Percentiles rank a stretch among this genome's conserved stretches.
Evolutionary conservation across 2,329 filamentous ascomycete genomes (phyloP).

Genomic region (Chrysoporthe cubensis): DNA sequence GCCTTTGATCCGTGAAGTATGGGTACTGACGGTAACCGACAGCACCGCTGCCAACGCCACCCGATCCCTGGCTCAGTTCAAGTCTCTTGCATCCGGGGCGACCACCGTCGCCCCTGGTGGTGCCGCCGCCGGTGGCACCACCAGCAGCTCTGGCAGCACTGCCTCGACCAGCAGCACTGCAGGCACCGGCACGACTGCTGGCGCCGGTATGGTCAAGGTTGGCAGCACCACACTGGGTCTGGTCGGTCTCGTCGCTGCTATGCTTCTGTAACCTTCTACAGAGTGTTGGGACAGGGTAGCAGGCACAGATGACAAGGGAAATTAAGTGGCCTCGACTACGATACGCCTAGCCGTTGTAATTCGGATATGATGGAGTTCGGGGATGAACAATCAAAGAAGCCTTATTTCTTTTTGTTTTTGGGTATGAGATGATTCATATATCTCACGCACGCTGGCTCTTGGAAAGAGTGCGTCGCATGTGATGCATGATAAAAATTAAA

Average conservation of each 20-base stretch:
- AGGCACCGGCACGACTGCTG: slow-evolving; percentile 33
- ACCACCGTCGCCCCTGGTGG: slow-evolving; percentile 39
- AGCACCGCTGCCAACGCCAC: slow-evolving; percentile 55
- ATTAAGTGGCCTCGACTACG: slow-evolving; percentile 3
- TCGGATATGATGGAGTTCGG: slow-evolving; percentile 4
- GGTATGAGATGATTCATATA: slow-evolving; percentile 9
- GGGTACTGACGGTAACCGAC: neutral
- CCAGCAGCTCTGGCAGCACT: slow-evolving; percentile 15
- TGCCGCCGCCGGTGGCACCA: slow-evolving; percentile 21
- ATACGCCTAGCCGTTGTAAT: neutral
- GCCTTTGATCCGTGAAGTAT: neutral
- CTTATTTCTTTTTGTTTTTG: neutral
- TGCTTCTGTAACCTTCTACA: slow-evolving; percentile 45
- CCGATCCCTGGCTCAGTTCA: slow-evolving; percentile 56
- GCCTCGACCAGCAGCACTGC: slow-evolving; percentile 31
- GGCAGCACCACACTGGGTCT: slow-evolving; percentile 49
- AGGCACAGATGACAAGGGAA: neutral
- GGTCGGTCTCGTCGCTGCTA: slow-evolving; percentile 44
- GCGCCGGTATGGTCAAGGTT: slow-evolving; percentile 41
- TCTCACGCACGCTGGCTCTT: neutral
- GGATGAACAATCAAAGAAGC: neutral
- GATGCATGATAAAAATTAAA: neutral
- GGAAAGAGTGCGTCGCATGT: neutral
- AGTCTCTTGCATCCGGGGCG: slow-evolving; percentile 41
- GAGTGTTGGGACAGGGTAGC: neutral